Conservation (phyloP, 805 yeast genomes). For the Candida krabiensis region DNA sequence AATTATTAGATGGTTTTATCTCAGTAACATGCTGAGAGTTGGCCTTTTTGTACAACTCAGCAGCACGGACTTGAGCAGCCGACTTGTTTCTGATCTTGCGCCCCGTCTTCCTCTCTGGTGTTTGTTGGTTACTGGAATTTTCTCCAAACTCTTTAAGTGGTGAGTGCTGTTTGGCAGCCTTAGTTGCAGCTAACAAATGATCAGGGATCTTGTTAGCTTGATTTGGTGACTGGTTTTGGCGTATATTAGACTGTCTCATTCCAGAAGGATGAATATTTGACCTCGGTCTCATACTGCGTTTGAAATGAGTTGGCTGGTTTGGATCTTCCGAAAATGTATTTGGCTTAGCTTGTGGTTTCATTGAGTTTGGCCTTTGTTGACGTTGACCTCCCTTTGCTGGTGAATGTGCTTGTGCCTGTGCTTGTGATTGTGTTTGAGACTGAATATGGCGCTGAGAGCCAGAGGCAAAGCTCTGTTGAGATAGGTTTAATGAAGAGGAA, state of each 20-base stretch:
- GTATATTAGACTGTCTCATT: slow-evolving; percentile 32
- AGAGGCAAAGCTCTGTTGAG: slow-evolving; percentile 13
- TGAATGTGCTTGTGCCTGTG: no score
- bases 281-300: slow-evolving; percentile 25
- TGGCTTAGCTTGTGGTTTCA: slow-evolving; percentile 5
- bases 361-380: slow-evolving; percentile 1
- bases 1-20: slow-evolving; percentile 20
- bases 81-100: slow-evolving; percentile 16
- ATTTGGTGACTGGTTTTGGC: slow-evolving; percentile 28
- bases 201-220: slow-evolving; percentile 10
- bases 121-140: slow-evolving; percentile 5
- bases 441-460: slow-evolving; percentile 11
- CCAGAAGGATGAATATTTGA: slow-evolving; percentile 3
- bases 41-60: slow-evolving; percentile 54
- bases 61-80: slow-evolving; percentile 41
- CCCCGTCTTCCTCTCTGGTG: slow-evolving; percentile 4
- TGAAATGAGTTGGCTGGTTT: slow-evolving; percentile 32
- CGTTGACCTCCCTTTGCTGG: no score
- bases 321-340: slow-evolving; percentile 7
- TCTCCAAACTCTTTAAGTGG: slow-evolving; percentile 9
- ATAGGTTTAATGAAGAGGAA: slow-evolving; percentile 36
- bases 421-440: slow-evolving; percentile 9
- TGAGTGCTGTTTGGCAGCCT: slow-evolving; percentile 27
- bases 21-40: slow-evolving; percentile 30
- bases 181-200: slow-evolving; percentile 34